phyloP scores from a whole-genome alignment of 441 rosid genomes.

The Mallotus repandus region DNA sequence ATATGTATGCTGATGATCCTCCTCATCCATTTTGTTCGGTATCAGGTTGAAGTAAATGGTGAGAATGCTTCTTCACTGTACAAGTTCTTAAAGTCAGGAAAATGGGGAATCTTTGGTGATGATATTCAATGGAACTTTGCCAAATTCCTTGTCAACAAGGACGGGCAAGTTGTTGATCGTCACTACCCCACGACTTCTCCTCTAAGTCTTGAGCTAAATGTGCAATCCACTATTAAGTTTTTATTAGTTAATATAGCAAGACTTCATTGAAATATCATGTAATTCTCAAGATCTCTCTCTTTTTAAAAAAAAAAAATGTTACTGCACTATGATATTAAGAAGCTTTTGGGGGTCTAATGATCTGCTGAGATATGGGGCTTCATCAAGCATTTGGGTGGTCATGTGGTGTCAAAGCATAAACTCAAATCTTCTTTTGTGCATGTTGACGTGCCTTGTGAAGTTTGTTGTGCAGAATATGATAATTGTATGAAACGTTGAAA shows the following conservation, averaged over 20 bases:
- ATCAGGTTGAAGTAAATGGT: slow-evolving; percentile 83
- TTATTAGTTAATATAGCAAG: not conserved
- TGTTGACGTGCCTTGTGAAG: not conserved
- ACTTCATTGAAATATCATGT: not conserved
- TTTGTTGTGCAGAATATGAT: not conserved
- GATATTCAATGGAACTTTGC: slow-evolving; percentile 96
- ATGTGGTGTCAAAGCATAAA: slow-evolving; percentile 3
- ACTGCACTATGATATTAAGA: slow-evolving; percentile 51
- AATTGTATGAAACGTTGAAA: not conserved
- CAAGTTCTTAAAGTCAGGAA: slow-evolving; percentile 74
- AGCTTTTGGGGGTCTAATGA: slow-evolving; percentile 43
- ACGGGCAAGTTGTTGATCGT: slow-evolving; percentile 69
- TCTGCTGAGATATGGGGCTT: slow-evolving; percentile 2
- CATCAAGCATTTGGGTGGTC: not conserved
- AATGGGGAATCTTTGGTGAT: slow-evolving; percentile 91
- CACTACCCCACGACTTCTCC: slow-evolving; percentile 88
- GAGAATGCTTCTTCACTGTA: slow-evolving; percentile 64
- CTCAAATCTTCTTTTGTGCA: not conserved
- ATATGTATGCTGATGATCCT: not conserved
- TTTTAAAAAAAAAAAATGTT: not conserved
- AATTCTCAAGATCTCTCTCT: not conserved
- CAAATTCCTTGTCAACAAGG: slow-evolving; percentile 70
- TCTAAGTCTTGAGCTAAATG: slow-evolving; percentile 71
- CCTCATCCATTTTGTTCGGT: slow-evolving; percentile 2
- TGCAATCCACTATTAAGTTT: slow-evolving; percentile 11